Base-by-base conservation (phyloP, 2,329 filamentous ascomycete genomes). In the Emmonsiellopsis sp. region DNA sequence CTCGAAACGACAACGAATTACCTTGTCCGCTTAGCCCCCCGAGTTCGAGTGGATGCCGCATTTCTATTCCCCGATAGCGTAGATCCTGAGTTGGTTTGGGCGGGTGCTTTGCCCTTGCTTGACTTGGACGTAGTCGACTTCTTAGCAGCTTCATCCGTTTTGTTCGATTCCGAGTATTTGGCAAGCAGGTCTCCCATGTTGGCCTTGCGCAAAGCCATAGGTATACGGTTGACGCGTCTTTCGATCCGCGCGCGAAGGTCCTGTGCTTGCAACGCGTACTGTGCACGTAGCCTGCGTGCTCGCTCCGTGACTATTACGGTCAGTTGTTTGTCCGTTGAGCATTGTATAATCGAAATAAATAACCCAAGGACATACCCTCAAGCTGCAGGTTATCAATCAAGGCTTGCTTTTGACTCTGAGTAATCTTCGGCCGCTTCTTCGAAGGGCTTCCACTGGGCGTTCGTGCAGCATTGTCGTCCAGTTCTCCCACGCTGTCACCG, bases 221-320 rank as follows among this genome's bases (percentile, higher is more conserved):
- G 93, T 51, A 97, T 93, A 52, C 93, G 85, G 67, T 96, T 95
- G 68, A 97, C 81, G 71, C 93, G 87, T 73, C 95, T 87, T 70
- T 96, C 91, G 51, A 98, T 85, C 57, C 92, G 85, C 56, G 89
- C 85, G 57, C 87, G 82, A 40, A 97, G 79, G 58, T 87, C 87
- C 68, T 92, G 87, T 20, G 90, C 87, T 70, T 95, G 91, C 8
- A 94, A 79, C 55, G 86, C 85, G 73, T 94, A 95, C 68, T 95
- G 90, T 6, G 91, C 86, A 63, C 91, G 83, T 57, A 97, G 77
- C 69, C 92, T 90, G 62, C 92, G 83, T 57, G 89, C 88, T 67
- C 91, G 83, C 72, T 94, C 87, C 15, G 88, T 90, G 60, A 95
- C 90, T 95, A 61, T 35, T 51, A 48, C 31, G 30, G 35, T 49